A percentile compares a stretch with the other conserved stretches of the same genome.
phyloP scores from a whole-genome alignment of 495 filamentous ascomycete genomes.

The Immersiella caudata region DNA sequence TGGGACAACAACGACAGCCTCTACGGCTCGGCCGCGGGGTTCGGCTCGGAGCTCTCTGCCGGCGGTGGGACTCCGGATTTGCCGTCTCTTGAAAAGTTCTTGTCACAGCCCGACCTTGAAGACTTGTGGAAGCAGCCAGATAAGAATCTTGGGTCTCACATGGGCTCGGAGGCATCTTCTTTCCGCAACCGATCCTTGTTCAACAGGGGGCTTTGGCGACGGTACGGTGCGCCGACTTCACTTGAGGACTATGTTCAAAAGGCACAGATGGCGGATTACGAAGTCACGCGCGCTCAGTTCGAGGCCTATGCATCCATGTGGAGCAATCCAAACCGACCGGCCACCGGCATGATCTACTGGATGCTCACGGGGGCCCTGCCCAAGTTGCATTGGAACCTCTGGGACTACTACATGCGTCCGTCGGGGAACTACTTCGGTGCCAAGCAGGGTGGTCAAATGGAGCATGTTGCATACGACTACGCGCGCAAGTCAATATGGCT shows the following conservation, averaged over 20 bases:
- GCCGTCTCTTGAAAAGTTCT: constrained; percentile 56
- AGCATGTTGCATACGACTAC: constrained; percentile 62
- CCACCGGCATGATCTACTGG: constrained; percentile 68
- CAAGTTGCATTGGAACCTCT: constrained; percentile 66
- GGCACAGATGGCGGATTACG: constrained; percentile 64
- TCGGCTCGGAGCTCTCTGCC: constrained; percentile 62
- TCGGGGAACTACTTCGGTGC: constrained; percentile 63
- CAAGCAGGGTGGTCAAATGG: constrained; percentile 54
- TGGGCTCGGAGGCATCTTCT: constrained; percentile 55
- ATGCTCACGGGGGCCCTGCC: constrained; percentile 71
- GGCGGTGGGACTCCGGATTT: constrained; percentile 65
- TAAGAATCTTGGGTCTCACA: constrained; percentile 56
- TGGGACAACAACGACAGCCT: constrained; percentile 48
- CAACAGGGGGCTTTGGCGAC: constrained; percentile 55
- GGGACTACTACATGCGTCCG: constrained; percentile 65
- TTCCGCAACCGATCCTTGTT: constrained; percentile 61
- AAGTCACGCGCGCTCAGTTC: constrained; percentile 62
- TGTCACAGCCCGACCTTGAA: constrained; percentile 52
- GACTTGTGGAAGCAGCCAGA: constrained; percentile 58
- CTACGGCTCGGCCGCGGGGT: constrained; percentile 62
- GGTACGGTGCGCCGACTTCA: constrained; percentile 55
- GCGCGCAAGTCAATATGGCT: constrained; percentile 47
- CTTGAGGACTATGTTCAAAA: constrained; percentile 44
- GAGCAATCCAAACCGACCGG: constrained; percentile 50
- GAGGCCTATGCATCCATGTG: constrained; percentile 60